Evolutionary conservation across 768 basidiomycete genomes (phyloP).

Genomic region (Suillus alpinus): DNA sequence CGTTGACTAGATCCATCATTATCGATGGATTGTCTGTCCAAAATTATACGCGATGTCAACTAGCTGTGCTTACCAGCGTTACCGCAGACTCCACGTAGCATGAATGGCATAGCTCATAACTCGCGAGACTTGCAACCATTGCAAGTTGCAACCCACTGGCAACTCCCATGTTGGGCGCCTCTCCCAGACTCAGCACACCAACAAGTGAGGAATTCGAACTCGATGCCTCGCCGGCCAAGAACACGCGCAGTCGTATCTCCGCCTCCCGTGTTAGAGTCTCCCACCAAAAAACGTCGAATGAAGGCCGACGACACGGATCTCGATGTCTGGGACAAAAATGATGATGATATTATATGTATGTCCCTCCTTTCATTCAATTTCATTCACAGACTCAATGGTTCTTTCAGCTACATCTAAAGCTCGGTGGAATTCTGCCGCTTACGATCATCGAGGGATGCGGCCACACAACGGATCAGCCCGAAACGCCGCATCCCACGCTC

Average conservation of each 20-base stretch:
- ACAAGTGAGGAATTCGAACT: neutral
- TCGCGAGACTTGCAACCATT: neutral
- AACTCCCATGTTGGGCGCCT: neutral
- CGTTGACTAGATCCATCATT: neutral
- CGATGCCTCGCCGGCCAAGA: neutral
- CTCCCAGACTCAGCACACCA: neutral
- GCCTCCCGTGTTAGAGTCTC: neutral
- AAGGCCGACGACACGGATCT: neutral
- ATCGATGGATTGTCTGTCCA: neutral
- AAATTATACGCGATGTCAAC: neutral
- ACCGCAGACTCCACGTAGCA: too few species aligned
- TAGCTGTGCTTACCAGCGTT: neutral
- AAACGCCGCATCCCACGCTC: too few species aligned
- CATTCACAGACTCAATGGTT: neutral
- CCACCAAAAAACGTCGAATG: neutral
- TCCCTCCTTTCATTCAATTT: neutral
- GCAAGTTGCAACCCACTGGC: neutral
- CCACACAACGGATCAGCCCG: too few species aligned
- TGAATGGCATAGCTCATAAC: neutral
- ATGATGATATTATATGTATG: neutral
- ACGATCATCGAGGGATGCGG: too few species aligned
- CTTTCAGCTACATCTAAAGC: neutral
- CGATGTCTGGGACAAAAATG: neutral
- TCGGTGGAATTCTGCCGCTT: neutral
- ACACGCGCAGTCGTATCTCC: too few species aligned